phyloP scores from a whole-genome alignment of 2,329 filamentous ascomycete genomes.

The Fusarium piperis region DNA sequence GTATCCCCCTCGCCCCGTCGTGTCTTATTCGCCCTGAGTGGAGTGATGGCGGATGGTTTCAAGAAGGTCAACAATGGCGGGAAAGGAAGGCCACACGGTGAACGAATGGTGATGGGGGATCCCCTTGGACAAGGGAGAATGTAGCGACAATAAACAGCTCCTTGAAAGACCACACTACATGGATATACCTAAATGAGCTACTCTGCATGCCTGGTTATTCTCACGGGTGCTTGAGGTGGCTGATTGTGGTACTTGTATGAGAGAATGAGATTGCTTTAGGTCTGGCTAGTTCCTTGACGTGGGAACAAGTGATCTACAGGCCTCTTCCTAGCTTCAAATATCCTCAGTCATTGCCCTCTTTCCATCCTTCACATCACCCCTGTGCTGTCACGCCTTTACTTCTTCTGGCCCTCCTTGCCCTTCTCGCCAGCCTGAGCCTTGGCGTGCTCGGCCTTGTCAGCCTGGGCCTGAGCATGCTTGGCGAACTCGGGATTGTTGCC shows the following conservation, averaged over 20 bases:
- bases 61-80: not conserved
- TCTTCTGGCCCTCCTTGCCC: conserved; percentile 6
- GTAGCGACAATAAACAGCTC: not conserved
- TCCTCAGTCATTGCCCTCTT: not conserved
- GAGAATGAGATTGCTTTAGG: not conserved
- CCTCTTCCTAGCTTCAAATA: not conserved
- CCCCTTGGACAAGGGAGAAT: not conserved
- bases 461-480: not conserved
- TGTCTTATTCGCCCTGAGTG: conserved; percentile 59
- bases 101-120: not conserved
- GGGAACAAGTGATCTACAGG: not conserved
- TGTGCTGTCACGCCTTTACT: not conserved
- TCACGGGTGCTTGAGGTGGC: not conserved
- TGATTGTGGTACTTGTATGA: not conserved
- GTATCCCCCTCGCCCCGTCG: not conserved
- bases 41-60: conserved; percentile 80
- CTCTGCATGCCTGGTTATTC: not conserved
- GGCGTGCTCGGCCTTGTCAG: not conserved
- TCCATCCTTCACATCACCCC: not conserved
- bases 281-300: not conserved
- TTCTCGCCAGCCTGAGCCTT: not conserved
- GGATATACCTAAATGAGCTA: not conserved
- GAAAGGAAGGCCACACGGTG: conserved; percentile 35
- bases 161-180: not conserved
- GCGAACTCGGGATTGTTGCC: conserved; percentile 10